Percentiles rank a stretch among this genome's conserved stretches.
Evolutionary conservation across 2,329 filamentous ascomycete species (phyloP).

Genomic region (Cercospora sp.): DNA sequence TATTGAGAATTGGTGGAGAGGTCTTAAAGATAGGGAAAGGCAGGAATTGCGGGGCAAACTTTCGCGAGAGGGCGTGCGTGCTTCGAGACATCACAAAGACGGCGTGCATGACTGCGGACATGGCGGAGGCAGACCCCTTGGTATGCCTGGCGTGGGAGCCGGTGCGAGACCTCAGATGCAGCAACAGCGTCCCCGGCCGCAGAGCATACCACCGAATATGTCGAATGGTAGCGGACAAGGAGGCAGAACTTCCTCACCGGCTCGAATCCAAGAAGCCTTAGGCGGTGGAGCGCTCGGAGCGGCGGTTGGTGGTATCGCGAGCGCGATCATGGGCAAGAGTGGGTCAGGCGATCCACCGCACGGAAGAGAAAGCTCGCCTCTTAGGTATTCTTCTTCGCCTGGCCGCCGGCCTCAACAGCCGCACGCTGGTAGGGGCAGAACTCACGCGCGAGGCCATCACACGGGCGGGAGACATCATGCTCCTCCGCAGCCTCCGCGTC

Average conservation of each 20-base stretch:
- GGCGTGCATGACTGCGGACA: conserved; percentile 84
- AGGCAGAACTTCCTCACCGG: conserved; percentile 38
- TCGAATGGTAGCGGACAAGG: neutral
- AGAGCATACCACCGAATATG: conserved; percentile 41
- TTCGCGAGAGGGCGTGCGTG: conserved; percentile 72
- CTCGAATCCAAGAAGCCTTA: conserved; percentile 55
- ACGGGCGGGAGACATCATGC: neutral
- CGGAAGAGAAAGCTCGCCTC: neutral
- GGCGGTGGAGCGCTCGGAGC: conserved; percentile 67
- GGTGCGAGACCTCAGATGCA: conserved; percentile 46
- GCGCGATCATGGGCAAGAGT: conserved; percentile 41
- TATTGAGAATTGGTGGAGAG: conserved; percentile 79
- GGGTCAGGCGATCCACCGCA: neutral
- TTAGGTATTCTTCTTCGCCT: neutral
- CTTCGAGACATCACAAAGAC: conserved; percentile 81
- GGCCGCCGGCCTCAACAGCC: neutral
- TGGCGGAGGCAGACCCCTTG: conserved; percentile 76
- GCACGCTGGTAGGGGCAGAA: neutral
- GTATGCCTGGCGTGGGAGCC: conserved; percentile 65
- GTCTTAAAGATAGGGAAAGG: conserved; percentile 62
- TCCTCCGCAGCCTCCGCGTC: neutral
- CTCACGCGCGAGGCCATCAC: neutral
- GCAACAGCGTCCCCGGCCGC: conserved; percentile 41
- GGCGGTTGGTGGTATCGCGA: conserved; percentile 67
- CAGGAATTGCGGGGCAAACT: conserved; percentile 72